Base-by-base conservation (phyloP, 1,284 basidiomycete species). In the Somion occarium region DNA sequence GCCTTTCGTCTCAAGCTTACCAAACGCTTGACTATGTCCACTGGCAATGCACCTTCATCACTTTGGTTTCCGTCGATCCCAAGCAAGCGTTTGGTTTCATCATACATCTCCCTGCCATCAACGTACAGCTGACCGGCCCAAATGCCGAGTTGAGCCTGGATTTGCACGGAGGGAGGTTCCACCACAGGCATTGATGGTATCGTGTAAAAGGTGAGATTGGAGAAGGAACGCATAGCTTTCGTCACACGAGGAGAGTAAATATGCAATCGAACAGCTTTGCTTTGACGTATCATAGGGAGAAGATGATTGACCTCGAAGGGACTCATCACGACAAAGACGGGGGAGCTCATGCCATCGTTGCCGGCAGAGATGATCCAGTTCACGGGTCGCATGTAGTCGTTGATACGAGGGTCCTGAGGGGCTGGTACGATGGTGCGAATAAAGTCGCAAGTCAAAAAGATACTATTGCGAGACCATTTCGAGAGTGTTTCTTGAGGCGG, bases 41-140 rank as follows among this genome's bases (percentile, higher is more conserved):
- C 38, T 2, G 39, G 46, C n/a, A 39, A 37, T 30, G 52, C 46
- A 20, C 64, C 56, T 49, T 64, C 42, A 27, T 48, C 30, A 2
- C 61, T 19, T 13, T 23, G 22, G 23, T 4, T 13, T 43, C 20
- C 42, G 42, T n/a, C n/a, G 23, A 43, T 43, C 9, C 11, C 73
- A 9, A 77, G 61, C 51, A 73, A 66, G 2, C 55, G 54, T 51
- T 71, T 71, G 7, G 73, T 25, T 1, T 54, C 52, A 19, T 57
- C 44, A 46, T 75, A 78, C 2, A 64, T 58, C 5, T 52, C 57
- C 30, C 64, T 61, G 38, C 67, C 55, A 12, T 59, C 54, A 7
- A 76, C 57, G 53, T 71, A 77, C 4, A 76, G 64, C 51, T 75
- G 73, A 20, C 71, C 78, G 12, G 75, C 64, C 47, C 69, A 76